These are phyloP conservation scores for Quercus suber DNA, from an alignment of 306 rosid genomes.

Conservation along the genomic window DNA sequence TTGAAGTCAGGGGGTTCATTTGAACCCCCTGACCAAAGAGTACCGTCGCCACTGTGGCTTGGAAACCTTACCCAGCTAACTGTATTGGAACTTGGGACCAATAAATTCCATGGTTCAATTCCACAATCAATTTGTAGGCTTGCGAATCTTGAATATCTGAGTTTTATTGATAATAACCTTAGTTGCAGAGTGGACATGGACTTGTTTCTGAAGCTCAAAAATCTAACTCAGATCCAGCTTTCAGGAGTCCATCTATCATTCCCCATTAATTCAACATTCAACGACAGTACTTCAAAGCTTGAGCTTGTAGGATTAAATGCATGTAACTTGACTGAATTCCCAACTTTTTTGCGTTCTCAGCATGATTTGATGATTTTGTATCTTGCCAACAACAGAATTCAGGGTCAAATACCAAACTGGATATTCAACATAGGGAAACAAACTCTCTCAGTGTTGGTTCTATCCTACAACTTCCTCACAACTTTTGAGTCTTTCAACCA, in stretches of 20 bases:
- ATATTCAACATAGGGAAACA: background rate
- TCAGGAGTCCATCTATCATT: background rate
- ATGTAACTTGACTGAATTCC: background rate
- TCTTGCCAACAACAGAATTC: rapidly evolving
- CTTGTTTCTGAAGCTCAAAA: background rate
- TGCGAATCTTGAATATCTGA: rapidly evolving
- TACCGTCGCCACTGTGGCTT: too few relatives aligned
- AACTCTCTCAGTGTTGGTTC: rapidly evolving
- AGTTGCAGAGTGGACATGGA: background rate
- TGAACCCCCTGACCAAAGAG: too few relatives aligned
- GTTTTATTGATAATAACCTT: rapidly evolving
- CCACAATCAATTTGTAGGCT: background rate
- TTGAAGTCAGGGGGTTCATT: too few relatives aligned
- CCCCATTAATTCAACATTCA: background rate
- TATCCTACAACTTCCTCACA: rapidly evolving
- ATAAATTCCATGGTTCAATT: background rate
- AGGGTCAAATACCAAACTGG: background rate
- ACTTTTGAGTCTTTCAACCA: background rate
- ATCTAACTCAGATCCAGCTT: rapidly evolving
- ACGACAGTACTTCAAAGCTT: background rate
- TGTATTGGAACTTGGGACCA: rapidly evolving
- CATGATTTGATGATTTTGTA: rapidly evolving
- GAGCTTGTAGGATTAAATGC: rapidly evolving
- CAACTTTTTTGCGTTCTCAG: background rate
- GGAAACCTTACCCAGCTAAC: too few relatives aligned